Conservation (phyloP, 2,329 filamentous ascomycete species). For the Zymoseptoria ardabiliae region DNA sequence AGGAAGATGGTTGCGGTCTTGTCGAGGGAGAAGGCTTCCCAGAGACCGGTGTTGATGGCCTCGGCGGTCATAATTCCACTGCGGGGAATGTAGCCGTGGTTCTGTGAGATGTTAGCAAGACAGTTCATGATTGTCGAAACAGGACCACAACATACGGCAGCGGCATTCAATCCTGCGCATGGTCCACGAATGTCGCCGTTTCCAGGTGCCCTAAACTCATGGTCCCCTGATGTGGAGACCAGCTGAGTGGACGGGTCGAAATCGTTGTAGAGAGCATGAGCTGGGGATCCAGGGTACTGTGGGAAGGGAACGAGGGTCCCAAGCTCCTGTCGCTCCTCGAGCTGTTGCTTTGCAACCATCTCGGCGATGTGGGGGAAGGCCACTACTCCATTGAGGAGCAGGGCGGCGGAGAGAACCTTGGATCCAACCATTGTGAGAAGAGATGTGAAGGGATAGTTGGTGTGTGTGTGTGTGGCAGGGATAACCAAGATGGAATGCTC, state of each 20-base stretch:
- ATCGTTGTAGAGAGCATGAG: constrained; percentile 15
- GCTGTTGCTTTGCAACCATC: constrained; percentile 14
- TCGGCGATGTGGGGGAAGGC: constrained; percentile 20
- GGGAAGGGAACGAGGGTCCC: constrained; percentile 16
- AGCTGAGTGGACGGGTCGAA: constrained; percentile 25
- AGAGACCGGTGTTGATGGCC: constrained; percentile 18
- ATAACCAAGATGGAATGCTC: neutral
- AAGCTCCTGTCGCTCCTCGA: constrained; percentile 6
- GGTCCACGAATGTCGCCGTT: constrained; percentile 22
- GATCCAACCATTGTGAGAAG: neutral
- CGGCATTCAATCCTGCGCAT: constrained; percentile 19
- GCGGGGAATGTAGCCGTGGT: constrained; percentile 23
- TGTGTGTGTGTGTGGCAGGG: neutral
- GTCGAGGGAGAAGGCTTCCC: constrained; percentile 18
- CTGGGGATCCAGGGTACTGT: constrained; percentile 17
- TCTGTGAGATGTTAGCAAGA: constrained; percentile 13
- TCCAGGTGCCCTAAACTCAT: constrained; percentile 18
- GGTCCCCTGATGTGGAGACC: constrained; percentile 21
- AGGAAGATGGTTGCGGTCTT: constrained; percentile 19
- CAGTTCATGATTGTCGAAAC: neutral
- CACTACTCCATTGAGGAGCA: constrained; percentile 13
- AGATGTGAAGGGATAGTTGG: neutral
- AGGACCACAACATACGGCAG: constrained; percentile 9
- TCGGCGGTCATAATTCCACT: constrained; percentile 13
- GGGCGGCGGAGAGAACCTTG: constrained; percentile 5